Percentiles rank a stretch among this genome's conserved stretches.
Evolutionary conservation across 495 filamentous ascomycete genomes (phyloP).

Genomic region (Tuber calosporum): DNA sequence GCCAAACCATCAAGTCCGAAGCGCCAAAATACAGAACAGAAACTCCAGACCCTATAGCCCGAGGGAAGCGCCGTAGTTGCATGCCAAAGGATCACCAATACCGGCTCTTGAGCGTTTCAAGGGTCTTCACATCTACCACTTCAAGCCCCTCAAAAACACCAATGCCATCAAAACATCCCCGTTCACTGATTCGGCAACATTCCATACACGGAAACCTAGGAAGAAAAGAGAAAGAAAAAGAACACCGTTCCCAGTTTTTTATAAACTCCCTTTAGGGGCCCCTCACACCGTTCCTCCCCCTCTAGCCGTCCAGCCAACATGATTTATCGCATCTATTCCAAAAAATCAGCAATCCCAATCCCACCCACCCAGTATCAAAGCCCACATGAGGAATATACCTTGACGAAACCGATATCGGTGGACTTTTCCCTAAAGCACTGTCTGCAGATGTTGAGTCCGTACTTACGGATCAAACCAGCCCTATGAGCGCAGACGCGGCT

Average conservation of each 20-base stretch:
- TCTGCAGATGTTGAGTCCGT: slow-evolving; percentile 98
- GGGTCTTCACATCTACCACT: neutral
- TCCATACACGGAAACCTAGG: neutral
- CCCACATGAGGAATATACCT: slow-evolving; percentile 56
- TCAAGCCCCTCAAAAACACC: neutral
- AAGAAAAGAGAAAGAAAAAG: neutral
- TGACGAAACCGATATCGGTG: slow-evolving; percentile 91
- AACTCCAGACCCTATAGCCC: neutral
- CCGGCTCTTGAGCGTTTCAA: neutral
- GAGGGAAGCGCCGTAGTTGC: neutral
- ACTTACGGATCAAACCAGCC: slow-evolving; percentile 96
- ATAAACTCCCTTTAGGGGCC: neutral
- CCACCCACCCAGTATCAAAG: neutral
- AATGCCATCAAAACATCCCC: neutral
- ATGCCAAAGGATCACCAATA: neutral
- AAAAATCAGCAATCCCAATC: neutral
- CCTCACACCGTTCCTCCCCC: neutral
- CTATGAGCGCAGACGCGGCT: slow-evolving; percentile 94
- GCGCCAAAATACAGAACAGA: neutral
- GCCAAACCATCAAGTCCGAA: neutral
- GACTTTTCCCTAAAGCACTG: slow-evolving; percentile 99
- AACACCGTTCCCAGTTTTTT: slow-evolving; percentile 1
- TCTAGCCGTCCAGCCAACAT: neutral
- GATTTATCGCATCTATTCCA: neutral
- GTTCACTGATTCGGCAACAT: neutral